Conservation (phyloP, 352 stramenopile species). For the Globisporangium heterothallicum region DNA sequence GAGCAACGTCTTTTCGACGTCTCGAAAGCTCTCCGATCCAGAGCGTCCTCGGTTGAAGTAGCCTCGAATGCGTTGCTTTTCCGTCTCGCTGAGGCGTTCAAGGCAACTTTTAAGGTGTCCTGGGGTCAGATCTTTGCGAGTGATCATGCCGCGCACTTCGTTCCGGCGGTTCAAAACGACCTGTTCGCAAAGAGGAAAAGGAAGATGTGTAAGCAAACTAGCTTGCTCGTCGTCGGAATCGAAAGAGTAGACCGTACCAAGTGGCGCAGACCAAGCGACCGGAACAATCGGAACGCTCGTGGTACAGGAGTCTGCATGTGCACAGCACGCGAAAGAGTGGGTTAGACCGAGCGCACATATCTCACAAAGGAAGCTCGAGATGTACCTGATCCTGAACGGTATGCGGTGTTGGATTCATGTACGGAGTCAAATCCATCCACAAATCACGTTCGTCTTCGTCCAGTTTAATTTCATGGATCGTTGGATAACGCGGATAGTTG, state of each 20-base stretch:
- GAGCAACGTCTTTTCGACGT: constrained; percentile 78
- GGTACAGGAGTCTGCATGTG: constrained; percentile 80
- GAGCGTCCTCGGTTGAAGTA: constrained; percentile 77
- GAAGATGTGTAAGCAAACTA: not conserved
- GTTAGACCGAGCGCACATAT: not conserved
- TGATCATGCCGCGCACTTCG: constrained; percentile 86
- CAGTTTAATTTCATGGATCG: constrained; percentile 83
- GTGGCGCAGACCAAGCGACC: constrained; percentile 95
- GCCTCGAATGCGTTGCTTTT: constrained; percentile 80
- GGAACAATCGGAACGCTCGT: constrained; percentile 95
- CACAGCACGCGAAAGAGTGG: not conserved
- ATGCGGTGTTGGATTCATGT: constrained; percentile 96
- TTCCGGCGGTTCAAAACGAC: constrained; percentile 88
- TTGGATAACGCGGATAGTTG: constrained; percentile 79
- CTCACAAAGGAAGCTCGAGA: not conserved
- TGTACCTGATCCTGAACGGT: constrained; percentile 88
- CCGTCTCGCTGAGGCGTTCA: constrained; percentile 64
- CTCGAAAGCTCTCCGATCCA: constrained; percentile 68
- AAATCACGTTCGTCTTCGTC: constrained; percentile 86
- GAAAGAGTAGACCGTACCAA: constrained; percentile 39
- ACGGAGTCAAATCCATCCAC: constrained; percentile 95
- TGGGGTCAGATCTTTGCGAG: constrained; percentile 81
- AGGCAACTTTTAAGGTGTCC: constrained; percentile 80
- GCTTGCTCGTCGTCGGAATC: not conserved
- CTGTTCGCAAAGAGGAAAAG: constrained; percentile 14